Evolutionary conservation across 345 rosid genomes (phyloP).

Genomic region (Kernera saxatilis): DNA sequence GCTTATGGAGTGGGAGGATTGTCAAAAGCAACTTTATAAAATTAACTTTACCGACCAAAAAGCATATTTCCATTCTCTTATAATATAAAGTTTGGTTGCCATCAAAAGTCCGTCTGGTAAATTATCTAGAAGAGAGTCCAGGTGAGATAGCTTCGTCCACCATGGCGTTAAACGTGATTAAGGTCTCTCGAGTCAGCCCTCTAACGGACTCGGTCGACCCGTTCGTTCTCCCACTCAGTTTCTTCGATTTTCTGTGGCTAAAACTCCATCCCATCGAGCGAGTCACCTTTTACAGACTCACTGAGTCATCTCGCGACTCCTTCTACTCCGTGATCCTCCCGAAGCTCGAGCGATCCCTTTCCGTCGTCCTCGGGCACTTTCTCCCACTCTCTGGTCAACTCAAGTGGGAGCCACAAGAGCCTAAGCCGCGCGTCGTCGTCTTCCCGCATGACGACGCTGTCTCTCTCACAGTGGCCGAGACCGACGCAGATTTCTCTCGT

Average conservation of each 20-base stretch:
- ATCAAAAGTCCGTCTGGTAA: too few species aligned
- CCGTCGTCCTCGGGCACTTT: slow-evolving; percentile 24
- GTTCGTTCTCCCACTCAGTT: slow-evolving; percentile 18
- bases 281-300: slow-evolving; percentile 19
- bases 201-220: background rate
- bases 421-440: slow-evolving; percentile 20
- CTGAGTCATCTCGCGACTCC: background rate
- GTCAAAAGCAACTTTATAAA: too few species aligned
- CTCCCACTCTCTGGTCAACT: slow-evolving; percentile 31
- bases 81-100: too few species aligned
- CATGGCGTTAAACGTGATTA: background rate
- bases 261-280: background rate
- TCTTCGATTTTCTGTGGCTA: slow-evolving; percentile 7
- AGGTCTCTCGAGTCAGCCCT: slow-evolving; percentile 4
- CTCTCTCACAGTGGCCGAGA: slow-evolving; percentile 25
- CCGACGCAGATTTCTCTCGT: background rate
- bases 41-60: too few species aligned
- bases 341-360: slow-evolving; percentile 28
- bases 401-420: slow-evolving; percentile 9
- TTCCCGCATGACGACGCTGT: slow-evolving; percentile 1
- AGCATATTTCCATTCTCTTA: too few species aligned
- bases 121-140: too few species aligned
- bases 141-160: too few species aligned
- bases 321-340: slow-evolving; percentile 25
- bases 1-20: too few species aligned